These are phyloP conservation scores for Herpetomonas samuelpessoai DNA, from an alignment of 208 protist genomes.

Conservation along the genomic window DNA sequence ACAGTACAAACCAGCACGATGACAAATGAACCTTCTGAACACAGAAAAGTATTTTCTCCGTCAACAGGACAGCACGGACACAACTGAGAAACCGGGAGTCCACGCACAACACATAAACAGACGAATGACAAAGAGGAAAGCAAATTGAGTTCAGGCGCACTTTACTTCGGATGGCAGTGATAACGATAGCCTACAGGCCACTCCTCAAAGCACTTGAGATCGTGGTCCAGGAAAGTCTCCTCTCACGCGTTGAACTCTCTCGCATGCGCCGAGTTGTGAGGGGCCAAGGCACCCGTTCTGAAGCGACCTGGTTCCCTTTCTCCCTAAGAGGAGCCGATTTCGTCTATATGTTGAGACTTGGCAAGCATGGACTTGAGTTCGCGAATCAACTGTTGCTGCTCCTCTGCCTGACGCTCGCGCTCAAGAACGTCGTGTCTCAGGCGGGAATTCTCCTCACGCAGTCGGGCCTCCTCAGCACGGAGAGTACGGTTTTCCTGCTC, in stretches of 20 bases:
- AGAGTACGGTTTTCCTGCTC: conserved; percentile 50
- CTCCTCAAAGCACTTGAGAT: too few relatives aligned
- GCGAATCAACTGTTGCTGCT: conserved; percentile 46
- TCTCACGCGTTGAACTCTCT: too few relatives aligned
- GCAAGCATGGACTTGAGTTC: conserved; percentile 33
- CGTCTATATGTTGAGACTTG: conserved; percentile 20
- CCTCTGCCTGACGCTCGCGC: conserved; percentile 30
- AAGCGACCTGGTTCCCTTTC: too few relatives aligned
- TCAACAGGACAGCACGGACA: conserved; percentile 1
- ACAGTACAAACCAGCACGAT: not conserved
- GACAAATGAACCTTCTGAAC: not conserved
- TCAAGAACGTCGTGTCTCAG: conserved; percentile 28
- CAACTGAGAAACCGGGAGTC: not conserved
- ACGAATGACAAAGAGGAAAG: not conserved
- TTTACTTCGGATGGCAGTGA: conserved; percentile 1
- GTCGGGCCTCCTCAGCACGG: conserved; percentile 16
- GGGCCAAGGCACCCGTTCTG: too few relatives aligned
- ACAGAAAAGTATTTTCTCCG: not conserved
- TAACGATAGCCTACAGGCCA: not conserved
- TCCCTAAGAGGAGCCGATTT: too few relatives aligned
- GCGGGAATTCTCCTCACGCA: conserved; percentile 32
- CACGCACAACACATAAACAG: not conserved
- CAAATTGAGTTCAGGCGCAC: not conserved
- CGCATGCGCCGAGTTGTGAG: too few relatives aligned
- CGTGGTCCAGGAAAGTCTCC: too few relatives aligned